Percentiles rank a stretch among this genome's conserved stretches.
Evolutionary conservation across 495 filamentous ascomycete species (phyloP).

Genomic region (Articulospora tetracladia): DNA sequence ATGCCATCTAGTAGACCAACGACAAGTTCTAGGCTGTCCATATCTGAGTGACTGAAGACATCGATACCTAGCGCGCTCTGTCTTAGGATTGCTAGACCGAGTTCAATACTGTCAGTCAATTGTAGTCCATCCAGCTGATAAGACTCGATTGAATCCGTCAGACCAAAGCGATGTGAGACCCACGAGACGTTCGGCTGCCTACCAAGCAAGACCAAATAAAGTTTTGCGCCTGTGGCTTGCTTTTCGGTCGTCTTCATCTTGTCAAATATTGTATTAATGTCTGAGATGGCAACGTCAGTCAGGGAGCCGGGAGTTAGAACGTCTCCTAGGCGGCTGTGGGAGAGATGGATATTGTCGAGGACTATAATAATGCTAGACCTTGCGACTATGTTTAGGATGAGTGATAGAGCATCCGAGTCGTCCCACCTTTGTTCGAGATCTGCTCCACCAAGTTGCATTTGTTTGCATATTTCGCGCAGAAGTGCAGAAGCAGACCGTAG

Average conservation of each 20-base stretch:
- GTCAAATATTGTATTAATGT: not conserved
- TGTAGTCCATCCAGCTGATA: conserved; percentile 1
- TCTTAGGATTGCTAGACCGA: not conserved
- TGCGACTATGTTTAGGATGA: not conserved
- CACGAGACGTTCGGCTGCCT: not conserved
- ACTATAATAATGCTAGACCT: not conserved
- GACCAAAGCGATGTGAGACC: not conserved
- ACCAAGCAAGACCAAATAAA: not conserved
- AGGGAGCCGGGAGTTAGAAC: conserved; percentile 1
- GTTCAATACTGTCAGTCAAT: not conserved
- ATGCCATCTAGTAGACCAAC: not conserved
- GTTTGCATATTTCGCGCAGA: not conserved
- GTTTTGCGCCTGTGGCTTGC: not conserved
- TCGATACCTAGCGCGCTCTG: not conserved
- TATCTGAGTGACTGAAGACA: not conserved
- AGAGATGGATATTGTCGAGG: conserved; percentile 1
- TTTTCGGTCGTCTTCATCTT: not conserved
- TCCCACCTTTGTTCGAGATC: not conserved
- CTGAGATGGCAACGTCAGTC: not conserved
- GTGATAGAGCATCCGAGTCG: conserved; percentile 2
- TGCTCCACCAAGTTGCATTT: not conserved
- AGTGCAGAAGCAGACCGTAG: conserved; percentile 1
- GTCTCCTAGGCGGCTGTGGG: not conserved
- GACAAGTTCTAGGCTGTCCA: not conserved
- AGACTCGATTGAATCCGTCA: not conserved